Conservation (phyloP, 371 early-diverging fungal genomes). For the Fennellomyces sp. region DNA sequence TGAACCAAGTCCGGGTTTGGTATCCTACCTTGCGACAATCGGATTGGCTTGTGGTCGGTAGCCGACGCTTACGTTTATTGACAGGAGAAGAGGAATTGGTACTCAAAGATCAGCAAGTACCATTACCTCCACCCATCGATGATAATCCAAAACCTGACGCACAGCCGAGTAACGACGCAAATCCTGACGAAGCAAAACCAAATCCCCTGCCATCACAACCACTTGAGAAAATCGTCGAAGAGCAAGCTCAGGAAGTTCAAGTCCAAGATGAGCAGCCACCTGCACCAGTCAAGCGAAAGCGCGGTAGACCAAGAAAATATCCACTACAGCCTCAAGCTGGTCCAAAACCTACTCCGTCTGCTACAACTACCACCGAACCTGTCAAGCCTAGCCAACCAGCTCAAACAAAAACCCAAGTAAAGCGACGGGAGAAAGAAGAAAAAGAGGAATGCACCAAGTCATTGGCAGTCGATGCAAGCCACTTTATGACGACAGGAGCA, state of each 20-base stretch:
- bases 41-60: slow-evolving; percentile 42
- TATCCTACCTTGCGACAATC: slow-evolving; percentile 33
- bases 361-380: neutral
- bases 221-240: neutral
- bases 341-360: neutral
- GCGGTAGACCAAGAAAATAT: slow-evolving; percentile 6
- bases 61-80: slow-evolving; percentile 38
- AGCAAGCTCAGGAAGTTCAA: neutral
- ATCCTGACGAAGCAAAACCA: neutral
- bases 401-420: neutral
- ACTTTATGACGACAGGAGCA: slow-evolving; percentile 45
- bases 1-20: slow-evolving; percentile 39
- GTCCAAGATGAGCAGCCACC: neutral
- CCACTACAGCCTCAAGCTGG: neutral
- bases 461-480: neutral
- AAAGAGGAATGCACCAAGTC: neutral
- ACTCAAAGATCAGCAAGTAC: neutral
- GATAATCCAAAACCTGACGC: neutral
- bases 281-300: neutral
- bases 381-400: neutral
- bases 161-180: neutral
- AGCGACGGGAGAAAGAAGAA: neutral
- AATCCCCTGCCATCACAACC: neutral
- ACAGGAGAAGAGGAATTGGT: slow-evolving; percentile 27
- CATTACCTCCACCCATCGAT: neutral